phyloP scores from a whole-genome alignment of 2,329 filamentous ascomycete species.

The Claviceps digitariae region DNA sequence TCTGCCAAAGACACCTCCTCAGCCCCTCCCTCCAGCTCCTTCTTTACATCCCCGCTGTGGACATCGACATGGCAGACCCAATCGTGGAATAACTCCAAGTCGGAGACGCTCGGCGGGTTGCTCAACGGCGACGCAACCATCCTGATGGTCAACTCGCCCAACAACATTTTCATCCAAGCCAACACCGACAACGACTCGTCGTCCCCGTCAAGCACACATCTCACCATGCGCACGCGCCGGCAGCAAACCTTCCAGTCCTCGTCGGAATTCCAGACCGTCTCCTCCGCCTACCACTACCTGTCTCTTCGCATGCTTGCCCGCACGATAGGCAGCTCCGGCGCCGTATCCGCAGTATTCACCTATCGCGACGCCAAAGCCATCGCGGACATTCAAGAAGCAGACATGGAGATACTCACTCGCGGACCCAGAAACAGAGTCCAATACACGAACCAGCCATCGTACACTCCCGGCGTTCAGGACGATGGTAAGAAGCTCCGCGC shows the following conservation, averaged over 20 bases:
- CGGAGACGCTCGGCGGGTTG: background rate
- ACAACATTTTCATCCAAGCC: conserved; percentile 32
- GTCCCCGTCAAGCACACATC: conserved; percentile 23
- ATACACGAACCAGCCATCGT: conserved; percentile 48
- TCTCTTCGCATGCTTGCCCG: conserved; percentile 37
- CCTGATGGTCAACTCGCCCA: conserved; percentile 27
- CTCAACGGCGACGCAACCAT: conserved; percentile 13
- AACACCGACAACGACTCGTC: conserved; percentile 8
- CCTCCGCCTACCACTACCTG: conserved; percentile 15
- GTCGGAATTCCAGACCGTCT: conserved; percentile 31
- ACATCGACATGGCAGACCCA: conserved; percentile 24
- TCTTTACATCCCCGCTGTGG: conserved; percentile 24
- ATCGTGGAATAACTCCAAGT: conserved; percentile 25
- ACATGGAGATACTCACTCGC: conserved; percentile 38
- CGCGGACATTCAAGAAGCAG: conserved; percentile 19
- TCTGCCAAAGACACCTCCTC: conserved; percentile 15
- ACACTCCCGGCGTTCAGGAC: conserved; percentile 13
- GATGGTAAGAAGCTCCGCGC: conserved; percentile 31
- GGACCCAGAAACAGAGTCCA: conserved; percentile 31
- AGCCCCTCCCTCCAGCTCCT: conserved; percentile 20
- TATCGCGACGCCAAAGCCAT: conserved; percentile 27
- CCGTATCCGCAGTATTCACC: conserved; percentile 39
- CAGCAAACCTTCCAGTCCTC: conserved; percentile 30
- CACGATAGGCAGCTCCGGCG: conserved; percentile 32
- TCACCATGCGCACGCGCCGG: conserved; percentile 34